Evolutionary conservation across 768 basidiomycete genomes (phyloP).

Genomic region (Polyporus arcularius): DNA sequence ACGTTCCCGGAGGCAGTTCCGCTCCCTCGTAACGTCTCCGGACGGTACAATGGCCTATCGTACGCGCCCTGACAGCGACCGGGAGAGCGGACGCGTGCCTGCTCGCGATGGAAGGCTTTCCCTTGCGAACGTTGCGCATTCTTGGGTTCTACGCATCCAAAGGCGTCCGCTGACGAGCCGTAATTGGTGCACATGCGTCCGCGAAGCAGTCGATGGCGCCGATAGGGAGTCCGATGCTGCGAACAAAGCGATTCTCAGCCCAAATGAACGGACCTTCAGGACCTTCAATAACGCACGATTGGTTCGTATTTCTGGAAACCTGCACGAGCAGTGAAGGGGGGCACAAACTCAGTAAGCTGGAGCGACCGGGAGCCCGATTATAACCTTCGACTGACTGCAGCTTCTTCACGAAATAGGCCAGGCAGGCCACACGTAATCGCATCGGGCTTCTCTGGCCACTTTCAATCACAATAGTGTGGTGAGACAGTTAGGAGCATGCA

Average conservation of each 20-base stretch:
- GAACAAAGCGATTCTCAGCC: neutral
- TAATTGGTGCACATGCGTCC: neutral
- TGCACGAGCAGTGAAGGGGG: neutral
- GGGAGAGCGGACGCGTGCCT: neutral
- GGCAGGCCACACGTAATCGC: neutral
- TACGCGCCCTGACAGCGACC: neutral
- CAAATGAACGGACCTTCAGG: neutral
- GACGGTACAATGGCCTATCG: neutral
- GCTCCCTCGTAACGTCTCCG: neutral
- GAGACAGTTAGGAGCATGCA: neutral
- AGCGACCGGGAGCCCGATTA: neutral
- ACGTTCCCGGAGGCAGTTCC: neutral
- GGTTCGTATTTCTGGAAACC: neutral
- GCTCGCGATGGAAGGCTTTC: neutral
- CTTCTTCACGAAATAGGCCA: neutral
- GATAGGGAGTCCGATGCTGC: neutral
- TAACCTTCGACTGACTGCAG: neutral
- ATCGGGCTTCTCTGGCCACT: neutral
- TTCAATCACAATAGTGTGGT: neutral
- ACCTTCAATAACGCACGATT: neutral
- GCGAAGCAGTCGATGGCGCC: constrained; percentile 1
- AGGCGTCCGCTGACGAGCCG: neutral
- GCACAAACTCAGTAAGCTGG: neutral
- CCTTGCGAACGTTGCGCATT: neutral
- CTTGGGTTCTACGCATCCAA: neutral